These are phyloP conservation scores for Rhytidhysteron rufulum DNA, from an alignment of 2,329 filamentous ascomycete species.

Conservation along the genomic window DNA sequence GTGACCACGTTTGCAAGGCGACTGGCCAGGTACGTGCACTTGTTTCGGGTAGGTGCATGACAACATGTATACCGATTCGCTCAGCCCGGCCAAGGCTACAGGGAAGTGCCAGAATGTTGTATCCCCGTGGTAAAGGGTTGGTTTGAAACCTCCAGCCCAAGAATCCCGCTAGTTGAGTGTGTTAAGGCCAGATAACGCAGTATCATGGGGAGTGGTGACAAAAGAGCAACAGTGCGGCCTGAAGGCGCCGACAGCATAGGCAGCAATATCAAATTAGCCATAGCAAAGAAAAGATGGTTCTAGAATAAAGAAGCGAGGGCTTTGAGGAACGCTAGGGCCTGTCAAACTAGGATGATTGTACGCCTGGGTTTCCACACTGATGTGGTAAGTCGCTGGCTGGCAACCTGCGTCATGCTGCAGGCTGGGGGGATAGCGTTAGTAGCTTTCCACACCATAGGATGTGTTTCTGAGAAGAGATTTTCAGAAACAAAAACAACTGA, in stretches of 20 bases:
- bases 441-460: constrained; percentile 16
- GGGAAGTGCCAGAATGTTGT: constrained; percentile 11
- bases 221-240: no score
- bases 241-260: no score
- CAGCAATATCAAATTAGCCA: no score
- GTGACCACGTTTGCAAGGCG: constrained; percentile 31
- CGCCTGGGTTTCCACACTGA: constrained; percentile 2
- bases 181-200: no score
- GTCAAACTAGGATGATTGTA: constrained; percentile 6
- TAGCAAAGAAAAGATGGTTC: no score
- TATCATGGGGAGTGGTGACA: no score
- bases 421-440: constrained; percentile 9
- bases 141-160: no score
- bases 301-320: no score
- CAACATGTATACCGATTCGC: constrained; percentile 23
- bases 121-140: neutral
- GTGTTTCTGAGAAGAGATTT: constrained; percentile 3
- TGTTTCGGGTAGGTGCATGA: constrained; percentile 29
- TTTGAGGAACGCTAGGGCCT: constrained; percentile 1
- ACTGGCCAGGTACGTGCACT: constrained; percentile 24
- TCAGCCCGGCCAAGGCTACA: constrained; percentile 15
- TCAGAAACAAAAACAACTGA: constrained; percentile 13
- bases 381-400: neutral
- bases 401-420: constrained; percentile 8
- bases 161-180: no score